phyloP scores from a whole-genome alignment of 164 flowering plant species.

The Taxillus chinensis region DNA sequence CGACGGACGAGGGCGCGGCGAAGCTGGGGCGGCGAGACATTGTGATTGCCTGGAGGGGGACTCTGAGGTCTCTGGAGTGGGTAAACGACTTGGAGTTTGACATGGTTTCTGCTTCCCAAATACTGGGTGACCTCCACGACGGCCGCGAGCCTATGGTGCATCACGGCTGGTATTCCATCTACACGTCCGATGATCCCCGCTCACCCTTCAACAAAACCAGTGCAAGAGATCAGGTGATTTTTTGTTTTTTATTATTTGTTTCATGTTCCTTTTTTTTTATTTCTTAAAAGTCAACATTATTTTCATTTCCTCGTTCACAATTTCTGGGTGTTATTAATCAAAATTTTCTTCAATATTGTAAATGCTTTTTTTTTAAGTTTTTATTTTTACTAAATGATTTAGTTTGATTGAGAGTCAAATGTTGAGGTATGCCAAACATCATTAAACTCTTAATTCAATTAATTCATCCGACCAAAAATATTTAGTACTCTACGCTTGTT shows the following conservation, averaged over 20 bases:
- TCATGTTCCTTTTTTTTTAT: neutral
- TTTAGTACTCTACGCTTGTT: too few species aligned
- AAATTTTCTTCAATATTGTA: too few species aligned
- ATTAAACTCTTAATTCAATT: too few species aligned
- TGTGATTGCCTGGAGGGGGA: slow-evolving; percentile 31
- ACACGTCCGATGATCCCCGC: slow-evolving; percentile 34
- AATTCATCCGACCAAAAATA: too few species aligned
- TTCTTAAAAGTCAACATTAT: neutral
- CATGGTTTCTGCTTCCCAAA: neutral
- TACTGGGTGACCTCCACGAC: slow-evolving; percentile 8
- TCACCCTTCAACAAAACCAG: slow-evolving; percentile 36
- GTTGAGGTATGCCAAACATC: too few species aligned
- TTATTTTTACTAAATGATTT: too few species aligned
- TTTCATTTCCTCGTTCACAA: too few species aligned
- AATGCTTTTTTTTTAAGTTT: too few species aligned
- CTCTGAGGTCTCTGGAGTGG: slow-evolving; percentile 12
- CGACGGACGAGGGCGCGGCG: slow-evolving; percentile 38
- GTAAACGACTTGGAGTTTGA: slow-evolving; percentile 9
- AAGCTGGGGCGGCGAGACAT: slow-evolving; percentile 30
- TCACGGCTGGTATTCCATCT: slow-evolving; percentile 48
- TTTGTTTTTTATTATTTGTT: neutral
- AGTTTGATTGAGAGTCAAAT: too few species aligned
- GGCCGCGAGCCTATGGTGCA: slow-evolving; percentile 24
- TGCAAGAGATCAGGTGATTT: slow-evolving; percentile 49
- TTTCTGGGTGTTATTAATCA: too few species aligned